Percentiles rank a stretch among this genome's conserved stretches.
Evolutionary conservation across 2,329 filamentous ascomycete genomes (phyloP).

Genomic region (Endothia cerciana): DNA sequence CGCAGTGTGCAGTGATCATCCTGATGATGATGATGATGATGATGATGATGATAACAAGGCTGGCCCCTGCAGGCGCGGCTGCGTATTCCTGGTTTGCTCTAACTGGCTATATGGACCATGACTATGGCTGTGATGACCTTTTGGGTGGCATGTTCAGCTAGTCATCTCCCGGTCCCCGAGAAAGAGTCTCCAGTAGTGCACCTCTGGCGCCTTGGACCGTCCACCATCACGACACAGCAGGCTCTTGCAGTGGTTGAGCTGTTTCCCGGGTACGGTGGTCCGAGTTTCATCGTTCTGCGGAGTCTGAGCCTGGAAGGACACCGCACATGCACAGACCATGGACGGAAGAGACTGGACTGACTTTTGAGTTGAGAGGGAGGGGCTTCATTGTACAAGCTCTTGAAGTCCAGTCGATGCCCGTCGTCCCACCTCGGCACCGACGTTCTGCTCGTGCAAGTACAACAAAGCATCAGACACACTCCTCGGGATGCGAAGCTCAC

Average conservation of each 20-base stretch:
- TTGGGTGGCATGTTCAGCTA: no score
- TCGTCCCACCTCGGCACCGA: background rate
- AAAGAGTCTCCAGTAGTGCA: no score
- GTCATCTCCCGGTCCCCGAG: no score
- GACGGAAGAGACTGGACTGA: background rate
- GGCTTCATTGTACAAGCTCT: background rate
- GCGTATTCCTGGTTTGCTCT: no score
- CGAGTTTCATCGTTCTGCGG: background rate
- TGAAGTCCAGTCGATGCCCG: background rate
- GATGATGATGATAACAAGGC: no score
- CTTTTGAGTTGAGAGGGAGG: background rate
- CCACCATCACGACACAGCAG: no score
- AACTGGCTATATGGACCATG: no score
- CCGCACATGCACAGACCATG: background rate
- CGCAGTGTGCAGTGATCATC: no score
- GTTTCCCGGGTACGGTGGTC: background rate
- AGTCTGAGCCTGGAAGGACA: background rate
- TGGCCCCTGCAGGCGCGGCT: no score
- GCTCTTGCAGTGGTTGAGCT: background rate
- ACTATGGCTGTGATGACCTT: no score
- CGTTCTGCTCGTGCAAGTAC: background rate
- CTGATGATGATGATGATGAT: no score
- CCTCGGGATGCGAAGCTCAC: background rate
- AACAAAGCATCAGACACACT: background rate
- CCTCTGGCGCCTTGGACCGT: no score